phyloP scores from a whole-genome alignment of 2,329 filamentous ascomycete species.

The Curvularia hawaiiensis region DNA sequence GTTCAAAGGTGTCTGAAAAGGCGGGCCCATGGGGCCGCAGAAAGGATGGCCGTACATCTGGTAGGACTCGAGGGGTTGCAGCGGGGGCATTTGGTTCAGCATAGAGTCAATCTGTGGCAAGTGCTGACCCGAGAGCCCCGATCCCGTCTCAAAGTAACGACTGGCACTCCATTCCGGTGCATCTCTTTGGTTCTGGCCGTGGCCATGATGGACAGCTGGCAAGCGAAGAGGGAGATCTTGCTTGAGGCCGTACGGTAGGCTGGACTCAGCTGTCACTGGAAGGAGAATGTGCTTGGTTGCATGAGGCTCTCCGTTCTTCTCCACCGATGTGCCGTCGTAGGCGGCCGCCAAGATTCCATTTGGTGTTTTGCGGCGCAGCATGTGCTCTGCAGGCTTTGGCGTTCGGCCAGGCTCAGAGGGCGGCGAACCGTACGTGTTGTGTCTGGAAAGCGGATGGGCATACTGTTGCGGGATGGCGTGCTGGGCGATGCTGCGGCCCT shows the following conservation, averaged over 20 bases:
- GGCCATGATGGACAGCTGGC: conserved; percentile 25
- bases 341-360: conserved; percentile 91
- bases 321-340: conserved; percentile 82
- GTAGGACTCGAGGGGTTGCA: conserved; percentile 60
- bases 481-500: conserved; percentile 28
- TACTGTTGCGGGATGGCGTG: conserved; percentile 45
- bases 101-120: conserved; percentile 64
- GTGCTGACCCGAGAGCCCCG: conserved; percentile 47
- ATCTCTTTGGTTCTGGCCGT: conserved; percentile 28
- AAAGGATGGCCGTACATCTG: conserved; percentile 48
- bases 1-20: conserved; percentile 42
- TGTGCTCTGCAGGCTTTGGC: conserved; percentile 66
- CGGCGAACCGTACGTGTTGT: conserved; percentile 44
- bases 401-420: conserved; percentile 29
- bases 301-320: conserved; percentile 74
- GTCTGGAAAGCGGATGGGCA: conserved; percentile 47
- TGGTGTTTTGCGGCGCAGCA: conserved; percentile 88
- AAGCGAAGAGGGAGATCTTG: conserved; percentile 47
- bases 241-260: conserved; percentile 39
- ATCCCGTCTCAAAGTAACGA: conserved; percentile 45
- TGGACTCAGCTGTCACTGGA: conserved; percentile 59
- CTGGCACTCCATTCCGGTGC: conserved; percentile 42
- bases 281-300: conserved; percentile 84
- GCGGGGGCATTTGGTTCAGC: conserved; percentile 63
- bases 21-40: conserved; percentile 39